Percentiles rank a stretch among this genome's conserved stretches.
phyloP scores from a whole-genome alignment of 1,139 yeast species.

The Scheffersomyces illinoinensis region DNA sequence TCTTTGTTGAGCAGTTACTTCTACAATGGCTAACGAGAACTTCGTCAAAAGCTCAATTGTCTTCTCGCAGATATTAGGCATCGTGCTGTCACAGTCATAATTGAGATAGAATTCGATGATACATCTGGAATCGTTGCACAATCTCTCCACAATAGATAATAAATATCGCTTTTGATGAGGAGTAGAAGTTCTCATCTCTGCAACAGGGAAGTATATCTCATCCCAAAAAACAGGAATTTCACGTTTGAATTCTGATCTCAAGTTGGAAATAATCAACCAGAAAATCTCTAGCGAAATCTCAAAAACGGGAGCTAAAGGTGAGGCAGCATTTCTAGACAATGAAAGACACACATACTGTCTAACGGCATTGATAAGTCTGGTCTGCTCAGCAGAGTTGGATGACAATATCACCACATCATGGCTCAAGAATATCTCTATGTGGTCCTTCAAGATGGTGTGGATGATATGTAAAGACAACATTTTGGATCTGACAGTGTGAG shows the following conservation, averaged over 20 bases:
- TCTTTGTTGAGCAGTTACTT: constrained; percentile 69
- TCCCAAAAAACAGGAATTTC: constrained; percentile 93
- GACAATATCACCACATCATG: constrained; percentile 61
- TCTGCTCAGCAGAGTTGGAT: constrained; percentile 56
- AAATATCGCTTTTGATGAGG: constrained; percentile 90
- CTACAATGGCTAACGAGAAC: constrained; percentile 70
- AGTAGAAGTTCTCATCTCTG: constrained; percentile 89
- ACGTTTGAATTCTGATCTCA: constrained; percentile 83
- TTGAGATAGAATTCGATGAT: constrained; percentile 90
- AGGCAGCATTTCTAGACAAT: constrained; percentile 89
- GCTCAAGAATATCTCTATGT: constrained; percentile 78
- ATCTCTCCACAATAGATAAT: constrained; percentile 71
- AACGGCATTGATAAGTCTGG: constrained; percentile 73
- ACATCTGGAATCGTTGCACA: constrained; percentile 87
- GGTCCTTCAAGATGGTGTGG: constrained; percentile 82
- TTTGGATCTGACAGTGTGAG: constrained; percentile 91
- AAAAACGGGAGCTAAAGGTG: constrained; percentile 87
- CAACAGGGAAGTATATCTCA: constrained; percentile 91
- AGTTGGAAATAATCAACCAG: constrained; percentile 81
- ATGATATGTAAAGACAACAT: constrained; percentile 83
- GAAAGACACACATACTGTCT: constrained; percentile 83
- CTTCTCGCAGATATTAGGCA: constrained; percentile 85
- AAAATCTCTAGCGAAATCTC: constrained; percentile 91
- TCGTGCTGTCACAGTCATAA: constrained; percentile 86
- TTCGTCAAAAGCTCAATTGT: constrained; percentile 76